Conservation (phyloP, 2,329 filamentous ascomycete species). For the Tolypocladium capitatum region DNA sequence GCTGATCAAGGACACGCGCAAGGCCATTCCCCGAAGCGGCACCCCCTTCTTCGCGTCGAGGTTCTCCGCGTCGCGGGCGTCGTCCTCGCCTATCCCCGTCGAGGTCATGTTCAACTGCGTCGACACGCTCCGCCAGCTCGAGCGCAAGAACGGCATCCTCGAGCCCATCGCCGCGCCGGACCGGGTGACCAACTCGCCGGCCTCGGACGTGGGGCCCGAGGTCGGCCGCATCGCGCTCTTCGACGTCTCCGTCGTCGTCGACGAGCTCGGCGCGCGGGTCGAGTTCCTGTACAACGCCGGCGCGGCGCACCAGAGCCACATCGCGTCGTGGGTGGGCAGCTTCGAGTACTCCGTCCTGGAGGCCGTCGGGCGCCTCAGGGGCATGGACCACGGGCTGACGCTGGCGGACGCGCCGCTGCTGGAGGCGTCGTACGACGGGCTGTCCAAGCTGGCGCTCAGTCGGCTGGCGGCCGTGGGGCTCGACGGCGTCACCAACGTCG, state of each 20-base stretch:
- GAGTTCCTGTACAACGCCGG: constrained; percentile 31
- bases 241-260: constrained; percentile 34
- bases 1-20: constrained; percentile 39
- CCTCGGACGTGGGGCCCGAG: constrained; percentile 28
- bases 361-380: constrained; percentile 26
- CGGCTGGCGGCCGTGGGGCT: constrained; percentile 27
- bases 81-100: constrained; percentile 30
- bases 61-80: constrained; percentile 21
- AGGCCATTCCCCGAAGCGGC: constrained; percentile 29
- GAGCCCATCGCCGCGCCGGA: constrained; percentile 30
- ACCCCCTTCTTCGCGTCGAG: constrained; percentile 35
- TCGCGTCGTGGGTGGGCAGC: constrained; percentile 31
- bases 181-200: constrained; percentile 21
- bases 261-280: constrained; percentile 29
- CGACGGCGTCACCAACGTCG: constrained; percentile 29
- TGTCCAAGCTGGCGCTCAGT: constrained; percentile 29
- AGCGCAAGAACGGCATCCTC: constrained; percentile 34
- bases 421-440: constrained; percentile 31
- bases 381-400: constrained; percentile 33
- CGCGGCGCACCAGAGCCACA: constrained; percentile 27
- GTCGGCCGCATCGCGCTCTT: constrained; percentile 38
- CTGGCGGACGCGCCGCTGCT: constrained; percentile 35
- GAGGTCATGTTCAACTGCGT: constrained; percentile 47
- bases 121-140: constrained; percentile 34
- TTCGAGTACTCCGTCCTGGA: constrained; percentile 34